phyloP scores from a whole-genome alignment of 1,139 yeast species.

The Diutina sp. region DNA sequence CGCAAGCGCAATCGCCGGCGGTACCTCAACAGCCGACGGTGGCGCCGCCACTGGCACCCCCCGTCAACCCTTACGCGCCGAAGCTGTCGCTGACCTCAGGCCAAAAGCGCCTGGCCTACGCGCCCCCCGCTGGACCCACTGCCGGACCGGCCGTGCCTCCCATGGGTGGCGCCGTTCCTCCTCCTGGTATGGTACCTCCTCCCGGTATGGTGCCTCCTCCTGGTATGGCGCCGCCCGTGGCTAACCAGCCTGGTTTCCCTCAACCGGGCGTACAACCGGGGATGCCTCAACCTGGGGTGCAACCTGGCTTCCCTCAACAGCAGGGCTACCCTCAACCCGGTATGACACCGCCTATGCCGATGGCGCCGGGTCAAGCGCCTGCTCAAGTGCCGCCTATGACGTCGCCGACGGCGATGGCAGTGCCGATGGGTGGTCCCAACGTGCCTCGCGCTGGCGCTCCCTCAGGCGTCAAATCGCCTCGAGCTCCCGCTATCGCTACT shows the following conservation, averaged over 20 bases:
- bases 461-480: not conserved
- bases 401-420: constrained; percentile 7
- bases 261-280: constrained; percentile 4
- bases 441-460: not conserved
- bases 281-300: constrained; percentile 3
- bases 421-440: constrained; percentile 11
- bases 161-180: not conserved
- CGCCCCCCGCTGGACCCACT: not conserved
- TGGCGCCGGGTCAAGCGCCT: not conserved
- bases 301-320: constrained; percentile 1
- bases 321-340: constrained; percentile 3
- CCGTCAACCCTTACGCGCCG: constrained; percentile 1
- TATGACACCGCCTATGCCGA: constrained; percentile 3
- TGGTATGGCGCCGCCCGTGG: constrained; percentile 1
- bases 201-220: not conserved
- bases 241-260: constrained; percentile 4
- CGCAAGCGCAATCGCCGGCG: not conserved
- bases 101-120: not conserved
- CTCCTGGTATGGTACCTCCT: not conserved
- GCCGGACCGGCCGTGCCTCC: too few relatives aligned
- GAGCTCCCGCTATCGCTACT: not conserved
- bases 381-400: constrained; percentile 3
- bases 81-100: not conserved
- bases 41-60: not conserved
- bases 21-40: not conserved